Evolutionary conservation across 208 protist species (phyloP).

Genomic region (Naegleria fowleri): DNA sequence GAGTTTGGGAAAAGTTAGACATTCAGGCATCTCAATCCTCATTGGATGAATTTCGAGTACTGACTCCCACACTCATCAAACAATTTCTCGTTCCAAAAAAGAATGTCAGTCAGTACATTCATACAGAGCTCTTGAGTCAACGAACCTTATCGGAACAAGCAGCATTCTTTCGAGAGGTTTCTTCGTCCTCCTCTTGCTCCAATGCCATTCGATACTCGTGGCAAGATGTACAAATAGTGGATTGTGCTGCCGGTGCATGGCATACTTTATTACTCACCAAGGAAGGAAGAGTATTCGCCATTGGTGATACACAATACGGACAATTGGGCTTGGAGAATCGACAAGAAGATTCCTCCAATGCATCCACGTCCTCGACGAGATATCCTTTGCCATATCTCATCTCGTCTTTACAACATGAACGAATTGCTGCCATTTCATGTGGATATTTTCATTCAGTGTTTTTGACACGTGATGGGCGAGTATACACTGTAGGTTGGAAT

Average conservation of each 20-base stretch:
- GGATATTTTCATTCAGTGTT: neutral
- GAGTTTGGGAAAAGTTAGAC: too few relatives aligned
- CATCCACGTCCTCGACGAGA: neutral
- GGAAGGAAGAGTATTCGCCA: neutral
- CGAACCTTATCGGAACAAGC: too few relatives aligned
- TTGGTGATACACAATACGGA: neutral
- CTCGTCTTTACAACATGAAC: neutral
- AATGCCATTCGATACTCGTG: neutral
- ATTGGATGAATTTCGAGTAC: neutral
- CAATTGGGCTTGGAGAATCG: neutral
- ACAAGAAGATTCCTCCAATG: neutral
- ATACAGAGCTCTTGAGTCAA: too few relatives aligned
- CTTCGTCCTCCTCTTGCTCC: neutral
- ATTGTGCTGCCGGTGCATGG: slow-evolving; percentile 15
- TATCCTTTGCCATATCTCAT: neutral
- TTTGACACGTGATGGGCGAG: neutral
- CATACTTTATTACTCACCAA: neutral
- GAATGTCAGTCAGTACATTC: too few relatives aligned
- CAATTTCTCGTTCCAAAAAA: too few relatives aligned
- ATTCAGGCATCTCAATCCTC: too few relatives aligned
- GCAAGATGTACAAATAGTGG: neutral
- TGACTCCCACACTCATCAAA: neutral
- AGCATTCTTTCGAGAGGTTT: too few relatives aligned
- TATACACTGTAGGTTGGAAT: neutral
- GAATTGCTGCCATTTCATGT: neutral